phyloP scores from a whole-genome alignment of 2,329 filamentous ascomycete species.

The Fusarium sambucinum region DNA sequence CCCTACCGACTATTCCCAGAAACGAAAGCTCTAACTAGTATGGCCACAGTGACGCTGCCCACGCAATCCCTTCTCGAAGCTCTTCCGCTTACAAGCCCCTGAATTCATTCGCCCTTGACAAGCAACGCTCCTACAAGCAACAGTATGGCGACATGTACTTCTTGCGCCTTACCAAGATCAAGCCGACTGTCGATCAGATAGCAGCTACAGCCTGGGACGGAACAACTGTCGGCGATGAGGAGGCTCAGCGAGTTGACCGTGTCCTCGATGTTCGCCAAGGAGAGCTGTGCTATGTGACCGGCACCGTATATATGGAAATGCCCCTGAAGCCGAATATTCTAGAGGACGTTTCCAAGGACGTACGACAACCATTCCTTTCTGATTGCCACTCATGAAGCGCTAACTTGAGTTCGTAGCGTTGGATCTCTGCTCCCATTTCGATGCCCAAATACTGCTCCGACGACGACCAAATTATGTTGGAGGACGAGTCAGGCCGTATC shows the following conservation, averaged over 20 bases:
- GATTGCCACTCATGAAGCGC: not conserved
- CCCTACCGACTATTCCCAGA: not conserved
- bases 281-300: slow-evolving; percentile 93
- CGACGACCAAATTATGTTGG: slow-evolving; percentile 82
- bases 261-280: slow-evolving; percentile 97
- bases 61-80: slow-evolving; percentile 63
- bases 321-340: slow-evolving; percentile 94
- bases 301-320: slow-evolving; percentile 98
- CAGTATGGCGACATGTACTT: slow-evolving; percentile 99
- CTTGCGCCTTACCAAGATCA: slow-evolving; percentile 86
- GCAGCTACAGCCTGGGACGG: slow-evolving; percentile 82
- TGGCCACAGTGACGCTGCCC: slow-evolving; percentile 50
- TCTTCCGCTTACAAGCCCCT: slow-evolving; percentile 77
- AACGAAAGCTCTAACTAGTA: slow-evolving; percentile 6
- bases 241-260: slow-evolving; percentile 80
- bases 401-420: slow-evolving; percentile 69
- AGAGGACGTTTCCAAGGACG: slow-evolving; percentile 93
- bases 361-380: slow-evolving; percentile 55
- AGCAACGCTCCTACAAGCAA: slow-evolving; percentile 83
- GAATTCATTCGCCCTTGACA: slow-evolving; percentile 78
- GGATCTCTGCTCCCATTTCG: slow-evolving; percentile 84
- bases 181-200: slow-evolving; percentile 81
- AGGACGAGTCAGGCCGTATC: slow-evolving; percentile 94
- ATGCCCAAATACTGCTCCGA: slow-evolving; percentile 80
- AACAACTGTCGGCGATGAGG: slow-evolving; percentile 81